Evolutionary conservation across 805 yeast genomes (phyloP).

Genomic region (Peterozyma toletana): DNA sequence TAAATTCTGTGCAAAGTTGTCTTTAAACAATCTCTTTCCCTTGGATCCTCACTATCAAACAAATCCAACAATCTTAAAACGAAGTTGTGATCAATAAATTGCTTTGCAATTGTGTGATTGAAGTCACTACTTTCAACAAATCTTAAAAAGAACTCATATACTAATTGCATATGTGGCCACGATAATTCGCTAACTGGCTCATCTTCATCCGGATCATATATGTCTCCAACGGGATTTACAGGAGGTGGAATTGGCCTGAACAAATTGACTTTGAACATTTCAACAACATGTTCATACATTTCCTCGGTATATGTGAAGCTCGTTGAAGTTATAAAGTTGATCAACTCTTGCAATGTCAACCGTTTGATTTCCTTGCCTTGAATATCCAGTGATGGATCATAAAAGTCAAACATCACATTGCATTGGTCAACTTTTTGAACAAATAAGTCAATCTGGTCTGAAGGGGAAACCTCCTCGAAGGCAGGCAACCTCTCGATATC

Average conservation of each 20-base stretch:
- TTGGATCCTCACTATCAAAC: conserved; percentile 93
- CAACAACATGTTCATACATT: conserved; percentile 81
- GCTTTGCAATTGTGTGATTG: conserved; percentile 88
- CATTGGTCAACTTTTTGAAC: conserved; percentile 90
- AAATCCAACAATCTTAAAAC: conserved; percentile 75
- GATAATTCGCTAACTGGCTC: conserved; percentile 95
- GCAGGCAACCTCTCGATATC: conserved; percentile 70
- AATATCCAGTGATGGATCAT: conserved; percentile 86
- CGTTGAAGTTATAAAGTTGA: conserved; percentile 77
- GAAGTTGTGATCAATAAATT: conserved; percentile 87
- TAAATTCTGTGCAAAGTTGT: conserved; percentile 94
- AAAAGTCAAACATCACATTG: conserved; percentile 87
- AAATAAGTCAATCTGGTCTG: conserved; percentile 76
- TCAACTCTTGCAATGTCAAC: conserved; percentile 78
- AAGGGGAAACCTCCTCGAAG: conserved; percentile 77
- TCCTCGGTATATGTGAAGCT: conserved; percentile 84
- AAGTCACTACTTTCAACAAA: conserved; percentile 94
- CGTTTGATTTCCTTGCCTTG: conserved; percentile 91
- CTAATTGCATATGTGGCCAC: conserved; percentile 98
- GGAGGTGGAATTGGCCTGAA: conserved; percentile 98
- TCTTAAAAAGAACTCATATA: conserved; percentile 87
- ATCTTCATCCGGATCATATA: conserved; percentile 97
- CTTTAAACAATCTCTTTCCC: conserved; percentile 92
- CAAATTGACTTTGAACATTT: conserved; percentile 82
- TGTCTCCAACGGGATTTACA: conserved; percentile 93